A percentile compares a stretch with the other conserved stretches of the same genome.
Evolutionary conservation across 2,329 filamentous ascomycete genomes (phyloP).

Genomic region (Trichoderma asperellum): DNA sequence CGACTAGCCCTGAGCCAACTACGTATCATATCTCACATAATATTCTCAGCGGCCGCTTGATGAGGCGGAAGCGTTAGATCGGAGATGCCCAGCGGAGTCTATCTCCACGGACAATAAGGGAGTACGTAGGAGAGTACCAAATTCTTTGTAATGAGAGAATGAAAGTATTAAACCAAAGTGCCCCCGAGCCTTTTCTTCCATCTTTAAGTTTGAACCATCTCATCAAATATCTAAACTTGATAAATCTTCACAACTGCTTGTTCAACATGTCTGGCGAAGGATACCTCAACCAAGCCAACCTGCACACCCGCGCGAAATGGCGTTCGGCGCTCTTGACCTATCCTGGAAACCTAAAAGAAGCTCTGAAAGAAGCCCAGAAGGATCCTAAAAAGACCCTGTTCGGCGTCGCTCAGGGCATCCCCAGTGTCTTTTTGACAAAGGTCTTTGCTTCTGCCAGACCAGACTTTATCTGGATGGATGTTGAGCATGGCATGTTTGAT

Average conservation of each 20-base stretch:
- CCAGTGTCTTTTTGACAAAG: constrained; percentile 15
- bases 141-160: background rate
- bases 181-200: background rate
- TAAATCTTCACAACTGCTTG: background rate
- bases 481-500: constrained; percentile 26
- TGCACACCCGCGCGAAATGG: constrained; percentile 7
- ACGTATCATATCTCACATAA: background rate
- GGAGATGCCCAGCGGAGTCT: background rate
- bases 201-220: background rate
- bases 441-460: constrained; percentile 12
- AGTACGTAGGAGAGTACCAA: background rate
- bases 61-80: background rate
- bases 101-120: background rate
- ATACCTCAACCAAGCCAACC: constrained; percentile 6
- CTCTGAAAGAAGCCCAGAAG: constrained; percentile 15
- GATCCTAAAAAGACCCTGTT: constrained; percentile 14
- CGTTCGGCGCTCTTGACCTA: constrained; percentile 19
- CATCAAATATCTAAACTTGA: background rate
- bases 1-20: background rate
- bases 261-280: constrained; percentile 9
- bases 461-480: constrained; percentile 23
- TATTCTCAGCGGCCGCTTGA: background rate
- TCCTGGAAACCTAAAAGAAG: constrained; percentile 11
- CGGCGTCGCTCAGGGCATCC: constrained; percentile 13
- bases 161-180: background rate